A percentile compares a stretch with the other conserved stretches of the same genome.
These are phyloP conservation scores for Glycine latifolia DNA, from an alignment of 306 rosid genomes.

Conservation along the genomic window DNA sequence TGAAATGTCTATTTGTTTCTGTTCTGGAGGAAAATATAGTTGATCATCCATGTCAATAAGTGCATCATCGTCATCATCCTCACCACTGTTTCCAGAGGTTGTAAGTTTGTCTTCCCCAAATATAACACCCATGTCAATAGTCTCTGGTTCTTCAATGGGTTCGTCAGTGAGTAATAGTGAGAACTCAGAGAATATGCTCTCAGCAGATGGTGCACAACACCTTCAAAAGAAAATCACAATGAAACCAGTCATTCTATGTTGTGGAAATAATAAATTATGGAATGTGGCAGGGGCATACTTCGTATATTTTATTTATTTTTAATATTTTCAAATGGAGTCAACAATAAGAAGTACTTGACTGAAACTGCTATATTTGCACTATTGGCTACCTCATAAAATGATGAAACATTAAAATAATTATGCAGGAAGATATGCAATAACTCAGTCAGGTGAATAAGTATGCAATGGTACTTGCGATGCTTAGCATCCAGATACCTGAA, in stretches of 20 bases:
- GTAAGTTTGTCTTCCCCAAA: slow-evolving; percentile 58
- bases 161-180: slow-evolving; percentile 74
- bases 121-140: slow-evolving; percentile 68
- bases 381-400: background rate
- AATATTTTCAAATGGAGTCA: background rate
- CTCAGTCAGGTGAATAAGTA: background rate
- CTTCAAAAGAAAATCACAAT: slow-evolving; percentile 55
- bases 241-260: slow-evolving; percentile 32
- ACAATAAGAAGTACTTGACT: slow-evolving; percentile 5
- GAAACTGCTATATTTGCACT: slow-evolving; percentile 11
- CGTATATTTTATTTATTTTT: no score
- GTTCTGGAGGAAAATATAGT: slow-evolving; percentile 71
- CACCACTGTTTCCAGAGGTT: slow-evolving; percentile 33
- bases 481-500: slow-evolving; percentile 28
- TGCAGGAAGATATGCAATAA: background rate
- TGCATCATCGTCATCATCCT: slow-evolving; percentile 53
- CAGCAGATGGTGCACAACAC: slow-evolving; percentile 75
- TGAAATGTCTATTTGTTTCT: slow-evolving; percentile 85
- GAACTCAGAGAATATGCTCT: slow-evolving; percentile 80
- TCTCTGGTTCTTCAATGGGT: slow-evolving; percentile 72
- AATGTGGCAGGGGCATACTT: background rate
- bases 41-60: slow-evolving; percentile 74
- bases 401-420: slow-evolving; percentile 5
- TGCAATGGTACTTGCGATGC: slow-evolving; percentile 1
- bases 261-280: slow-evolving; percentile 11